Base-by-base conservation (phyloP, 768 basidiomycete genomes). In the Polyporus arcularius region DNA sequence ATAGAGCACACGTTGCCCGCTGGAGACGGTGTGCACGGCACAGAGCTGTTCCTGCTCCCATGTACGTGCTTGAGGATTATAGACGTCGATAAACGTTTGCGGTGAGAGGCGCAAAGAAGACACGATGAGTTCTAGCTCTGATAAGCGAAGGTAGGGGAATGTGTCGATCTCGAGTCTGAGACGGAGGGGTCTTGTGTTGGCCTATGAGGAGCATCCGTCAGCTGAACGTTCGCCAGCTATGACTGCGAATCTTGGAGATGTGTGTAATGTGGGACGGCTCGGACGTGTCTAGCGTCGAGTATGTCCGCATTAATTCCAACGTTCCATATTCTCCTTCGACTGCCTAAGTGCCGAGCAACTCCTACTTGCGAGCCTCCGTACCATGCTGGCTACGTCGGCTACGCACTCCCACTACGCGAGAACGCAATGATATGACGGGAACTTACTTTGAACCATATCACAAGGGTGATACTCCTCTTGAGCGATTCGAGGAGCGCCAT, bases 1-100 rank as follows among this genome's bases (percentile, higher is more conserved):
- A 72, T 87, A 89, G 8, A 90, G 71, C 35, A 89, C 70, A 32
- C 87, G 77, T 62, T 89, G 86, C 62, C 85, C 85, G 1, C 76
- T 78, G 48, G 80, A 79, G 43, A 89, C 83, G 40, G 83, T 67
- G 39, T 86, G 81, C 4, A 89, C 86, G 15, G 83, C 80, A 42
- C 76, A 76, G 59, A 86, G 79, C 41, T 80, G 76, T 65, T 88
- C 86, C 61, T 88, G 87, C 54, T 88, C 87, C 88, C 88, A 90
- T 55, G 85, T 81, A 0, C 80, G 75, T 0, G 84, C 79, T 2
- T 68, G 60, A 8, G 79, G 75, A 58, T 85, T 81, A 69, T 80
- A 89, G 3, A 83, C 78, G 63, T 90, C 88, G 46, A 90, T 74
- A 67, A 84, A 89, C 2, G 85, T 82, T 12, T 73, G 71, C 1